A percentile compares a stretch with the other conserved stretches of the same genome.
phyloP scores from a whole-genome alignment of 148 eudicot genomes.

The Heliamphora exappendiculata region DNA sequence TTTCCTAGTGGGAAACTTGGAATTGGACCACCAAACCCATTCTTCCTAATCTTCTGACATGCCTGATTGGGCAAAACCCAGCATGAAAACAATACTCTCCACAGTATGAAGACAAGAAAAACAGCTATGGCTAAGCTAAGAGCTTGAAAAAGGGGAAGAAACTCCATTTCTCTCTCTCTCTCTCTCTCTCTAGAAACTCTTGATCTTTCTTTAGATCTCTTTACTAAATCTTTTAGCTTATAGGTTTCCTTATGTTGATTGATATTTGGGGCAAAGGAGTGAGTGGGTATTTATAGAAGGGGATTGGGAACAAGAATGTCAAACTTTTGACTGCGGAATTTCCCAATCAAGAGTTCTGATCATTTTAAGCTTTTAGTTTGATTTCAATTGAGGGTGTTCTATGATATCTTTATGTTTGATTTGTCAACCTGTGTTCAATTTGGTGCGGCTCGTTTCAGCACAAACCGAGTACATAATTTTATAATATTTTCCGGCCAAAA shows the following conservation, averaged over 20 bases:
- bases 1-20: constrained; percentile 78
- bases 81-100: constrained; percentile 38
- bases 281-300: neutral
- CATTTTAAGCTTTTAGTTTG: neutral
- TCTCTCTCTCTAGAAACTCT: neutral
- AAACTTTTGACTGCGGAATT: neutral
- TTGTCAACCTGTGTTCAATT: neutral
- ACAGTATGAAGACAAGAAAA: constrained; percentile 27
- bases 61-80: constrained; percentile 41
- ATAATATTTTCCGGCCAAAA: neutral
- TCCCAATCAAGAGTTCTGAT: no score
- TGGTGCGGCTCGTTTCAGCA: neutral
- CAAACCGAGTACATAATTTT: neutral
- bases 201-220: no score
- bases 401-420: neutral
- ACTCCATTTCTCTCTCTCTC: constrained; percentile 15
- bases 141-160: neutral
- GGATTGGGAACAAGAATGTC: neutral
- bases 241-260: neutral
- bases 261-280: neutral
- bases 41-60: constrained; percentile 31
- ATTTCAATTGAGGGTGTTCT: neutral
- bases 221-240: neutral
- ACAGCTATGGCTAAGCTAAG: constrained; percentile 12
- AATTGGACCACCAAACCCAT: constrained; percentile 65